Evolutionary conservation across 148 eudicot genomes (phyloP), one percentile per base, ranked within the genome.

Genomic region (Arbutus unedo): DNA sequence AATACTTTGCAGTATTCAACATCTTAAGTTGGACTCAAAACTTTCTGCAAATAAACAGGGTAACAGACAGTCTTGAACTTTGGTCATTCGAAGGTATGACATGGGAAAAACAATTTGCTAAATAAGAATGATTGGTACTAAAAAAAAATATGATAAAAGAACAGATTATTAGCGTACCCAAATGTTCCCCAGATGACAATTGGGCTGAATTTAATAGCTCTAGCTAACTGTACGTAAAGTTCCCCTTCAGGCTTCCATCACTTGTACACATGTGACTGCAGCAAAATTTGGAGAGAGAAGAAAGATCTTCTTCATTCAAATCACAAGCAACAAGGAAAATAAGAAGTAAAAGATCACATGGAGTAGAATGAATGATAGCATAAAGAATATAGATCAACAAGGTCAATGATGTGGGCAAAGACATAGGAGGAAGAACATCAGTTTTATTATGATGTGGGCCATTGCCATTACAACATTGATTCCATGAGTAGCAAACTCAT

Each of bases 201-300:
- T 3, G 98, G 98, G 11, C 92, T 89, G 87, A 91, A 93, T 86
- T 78, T 92, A 79, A 93, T 81, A 50, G 88, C 88, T 87, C 98
- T 91, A 41, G 96, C 79, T 55, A 95, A 82, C 78, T 87, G 83
- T 84, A 85, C 76, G 88, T 73, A 90, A 68, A 93, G 85, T 60
- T 91, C 86, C 81, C 95, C 92, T 68, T 87, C 72, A 18, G 98
- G 98, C 83, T 90, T 95, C 98, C 98, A 95, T 98, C 98, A 95
- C 78, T 88, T 92, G 87, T 93, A 95, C 66, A 86, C 91, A 82
- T 91, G 59, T 2, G 96, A 87, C 98, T 95, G 92, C 88, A 84
- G 80, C 51, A 85, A 25, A 86, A 74, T 43, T 21, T 68, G 71
- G 79, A 53, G 54, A n/a, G 47, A 8, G 49, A 5, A 70, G 25